Base-by-base conservation (phyloP, 2,329 filamentous ascomycete genomes). In the Alternaria sp. region DNA sequence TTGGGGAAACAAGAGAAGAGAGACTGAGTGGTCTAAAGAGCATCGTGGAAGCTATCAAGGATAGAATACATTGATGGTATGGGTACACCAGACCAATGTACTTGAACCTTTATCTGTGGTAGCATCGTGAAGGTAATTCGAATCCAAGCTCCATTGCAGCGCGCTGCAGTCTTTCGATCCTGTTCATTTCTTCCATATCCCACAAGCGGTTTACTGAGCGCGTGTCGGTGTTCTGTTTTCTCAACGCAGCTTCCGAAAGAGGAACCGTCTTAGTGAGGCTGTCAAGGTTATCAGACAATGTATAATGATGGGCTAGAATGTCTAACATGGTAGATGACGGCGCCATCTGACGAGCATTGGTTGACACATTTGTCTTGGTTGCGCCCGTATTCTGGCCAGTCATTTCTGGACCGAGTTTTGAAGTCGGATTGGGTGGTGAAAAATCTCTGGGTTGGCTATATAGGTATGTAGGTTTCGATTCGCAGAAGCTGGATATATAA, bases 1-100 rank as follows among this genome's bases (percentile, higher is more conserved):
- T 88, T 22, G 83, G 83, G 7, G 80, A 82, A 56, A 80, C 76
- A 7, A 78, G 77, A 52, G 76, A 80, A 7, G 81, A 82, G 59
- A 72, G 85, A 52, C 69, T 84, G 52, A 77, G 80, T 61, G 85
- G 85, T 4, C 59, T 86, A 49, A 76, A 77, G 51, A 74, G 79
- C 42, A 81, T 85, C 54, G 81, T 81, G 9, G 69, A 71, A n/a
- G 69, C 70, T 30, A 78, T 76, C 18, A 73, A 69, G 24, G 66
- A 69, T 26, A 73, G 69, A 16, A 71, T 78, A 61, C 41, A 59
- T 46, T 74, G 61, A 62, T 55, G 24, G 11, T 24, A 24, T 7
- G 12, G 2, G 9, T 42, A 47, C n/a, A 52, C 14, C 12, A 14
- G 12, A 11, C 32, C 4, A 3, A 39, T 7, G 7, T 12, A 51